Base-by-base conservation (phyloP, 2,329 filamentous ascomycete genomes). In the Anthostomella pinea region DNA sequence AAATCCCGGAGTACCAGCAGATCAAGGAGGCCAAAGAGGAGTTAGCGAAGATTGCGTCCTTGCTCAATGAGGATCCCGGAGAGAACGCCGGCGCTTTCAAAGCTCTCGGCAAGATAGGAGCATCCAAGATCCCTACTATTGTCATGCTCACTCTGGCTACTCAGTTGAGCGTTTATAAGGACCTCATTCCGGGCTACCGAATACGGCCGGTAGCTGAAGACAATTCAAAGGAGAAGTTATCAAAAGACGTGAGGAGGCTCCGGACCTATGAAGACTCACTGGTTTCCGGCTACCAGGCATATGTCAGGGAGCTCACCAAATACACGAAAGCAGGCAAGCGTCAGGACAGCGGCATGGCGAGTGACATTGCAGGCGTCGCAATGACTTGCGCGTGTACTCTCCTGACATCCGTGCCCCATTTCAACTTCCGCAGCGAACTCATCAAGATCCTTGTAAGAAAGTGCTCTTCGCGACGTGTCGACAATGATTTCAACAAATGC, bases 141-240 rank as follows among this genome's bases (percentile, higher is more conserved):
- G 83, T 87, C 67, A 95, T 95, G 64, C 73, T 98, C 43, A 83
- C 86, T 6, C 69, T 98, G 46, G 86, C 83, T 30, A 88, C 93
- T 15, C 90, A 96, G 64, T 75, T 93, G 59, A 79, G 90, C 1
- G 81, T 97, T 9, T 98, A 91, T 72, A 95, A 91, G 62, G 93
- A 97, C 63, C 78, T 96, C 30, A 97, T 98, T 41, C 93, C 93
- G 0, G 93, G 93, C 15, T 98, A 98, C 62, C 78, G 93, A 43
- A 97, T 98, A 68, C 83, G 93, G 13, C 85, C 88, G 1, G 69
- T 88, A 4, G 72, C 76, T 1, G 87, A 94, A 42, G 84, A 88
- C 20, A 80, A 83, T 28, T 73, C 83, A 56, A 76, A 77, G 39
- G 83, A 83, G 46, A 94, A 94, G 61, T 68, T 97, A 2, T 95